Conservation (phyloP, 1,139 yeast genomes). For the Pichia sp. region DNA sequence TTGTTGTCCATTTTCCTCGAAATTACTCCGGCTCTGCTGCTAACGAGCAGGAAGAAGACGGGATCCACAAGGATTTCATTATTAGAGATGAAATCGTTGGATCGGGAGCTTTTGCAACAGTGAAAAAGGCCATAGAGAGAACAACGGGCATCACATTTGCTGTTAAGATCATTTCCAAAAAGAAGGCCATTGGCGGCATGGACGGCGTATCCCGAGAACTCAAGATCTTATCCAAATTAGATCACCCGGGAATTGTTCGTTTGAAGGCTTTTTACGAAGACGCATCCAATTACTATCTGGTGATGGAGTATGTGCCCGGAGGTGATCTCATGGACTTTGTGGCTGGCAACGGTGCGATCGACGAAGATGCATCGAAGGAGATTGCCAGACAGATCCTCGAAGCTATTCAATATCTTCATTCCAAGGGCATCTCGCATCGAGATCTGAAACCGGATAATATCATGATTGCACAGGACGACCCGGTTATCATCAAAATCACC, state of each 20-base stretch:
- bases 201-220: slow-evolving; percentile 83
- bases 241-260: slow-evolving; percentile 80
- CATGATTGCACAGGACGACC: slow-evolving; percentile 82
- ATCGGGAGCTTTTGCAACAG: slow-evolving; percentile 96
- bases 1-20: slow-evolving; percentile 55
- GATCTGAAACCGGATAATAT: slow-evolving; percentile 93
- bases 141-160: slow-evolving; percentile 81
- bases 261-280: slow-evolving; percentile 84
- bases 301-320: slow-evolving; percentile 93
- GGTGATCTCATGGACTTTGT: slow-evolving; percentile 98
- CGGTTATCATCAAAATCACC: slow-evolving; percentile 81
- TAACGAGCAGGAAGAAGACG: slow-evolving; percentile 12
- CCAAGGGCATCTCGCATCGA: slow-evolving; percentile 83
- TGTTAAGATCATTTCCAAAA: slow-evolving; percentile 78
- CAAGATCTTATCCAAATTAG: slow-evolving; percentile 62
- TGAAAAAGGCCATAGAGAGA: slow-evolving; percentile 81
- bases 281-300: slow-evolving; percentile 66
- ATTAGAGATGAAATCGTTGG: slow-evolving; percentile 82
- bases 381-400: slow-evolving; percentile 75
- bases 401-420: slow-evolving; percentile 83
- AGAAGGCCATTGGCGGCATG: slow-evolving; percentile 72
- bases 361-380: slow-evolving; percentile 84
- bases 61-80: slow-evolving; percentile 67
- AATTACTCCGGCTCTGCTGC: too few relatives aligned
- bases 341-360: slow-evolving; percentile 83